Base-by-base conservation (phyloP, 139 green algal species). In the Ettlia oleoabundans region DNA sequence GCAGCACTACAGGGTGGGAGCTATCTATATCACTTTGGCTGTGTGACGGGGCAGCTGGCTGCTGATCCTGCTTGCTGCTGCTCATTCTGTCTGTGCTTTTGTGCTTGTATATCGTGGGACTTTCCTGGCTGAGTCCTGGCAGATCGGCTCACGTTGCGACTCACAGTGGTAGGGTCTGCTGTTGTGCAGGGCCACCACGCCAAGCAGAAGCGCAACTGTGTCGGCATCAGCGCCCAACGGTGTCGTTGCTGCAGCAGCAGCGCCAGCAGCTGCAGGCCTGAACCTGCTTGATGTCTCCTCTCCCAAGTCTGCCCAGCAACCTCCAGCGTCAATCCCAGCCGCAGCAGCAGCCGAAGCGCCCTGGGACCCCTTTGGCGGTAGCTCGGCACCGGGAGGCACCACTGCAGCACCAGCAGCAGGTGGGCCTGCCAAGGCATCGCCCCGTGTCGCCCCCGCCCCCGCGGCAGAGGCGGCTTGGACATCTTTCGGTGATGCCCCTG, bases 291-390 rank as follows among this genome's bases (percentile, higher is more conserved):
- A 70, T 30, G 47, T 43, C 58, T 64, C 74, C 2, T 72, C 81
- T 4, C 68, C 81, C 22, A 77, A 74, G 42, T 42, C 79, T 53
- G 65, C 79, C 22, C 62, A 43, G 55, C 28, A 64, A 32, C 38
- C 40, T 3, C 35, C 67, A 22, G 38, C 67, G 26, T 18, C 66
- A 10, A 18, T 55, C 58, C 42, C 42, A 26, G 53, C 38, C 9
- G 55, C 79, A 38, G 55, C 55, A 41, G 42, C 80, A 66, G n/a
- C 66, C n/a, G n/a, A n/a, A 42, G 35, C 63, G 28, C 40, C 69
- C 1, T 70, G 75, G 58, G 63, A 82, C 41, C 53, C 72, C 42
- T 79, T 79, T 79, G 72, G 52, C 13, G n/a, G n/a, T n/a, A 58
- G 47, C 30, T 35, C 75, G 4, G 41, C 68, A 65, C 38, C 78